Evolutionary conservation across 805 yeast genomes (phyloP), one percentile per base, ranked within the genome.

Genomic region (Saccharomyces kudriavzevii): DNA sequence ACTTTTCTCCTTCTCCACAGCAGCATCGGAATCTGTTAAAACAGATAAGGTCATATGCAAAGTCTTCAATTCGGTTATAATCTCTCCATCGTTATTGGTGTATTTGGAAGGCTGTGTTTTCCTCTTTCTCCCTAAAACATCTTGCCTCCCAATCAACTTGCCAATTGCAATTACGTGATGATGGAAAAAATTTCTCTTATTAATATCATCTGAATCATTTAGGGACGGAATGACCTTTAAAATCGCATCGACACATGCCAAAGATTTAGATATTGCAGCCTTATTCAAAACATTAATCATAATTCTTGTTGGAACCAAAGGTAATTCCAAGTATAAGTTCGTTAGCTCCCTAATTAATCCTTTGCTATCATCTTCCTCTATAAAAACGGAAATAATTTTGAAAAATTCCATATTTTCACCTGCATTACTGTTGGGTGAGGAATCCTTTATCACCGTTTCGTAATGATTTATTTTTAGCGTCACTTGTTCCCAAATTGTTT

Each of bases 101-200:
- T 24, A 51, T 56, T 52, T 26, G 45, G 45, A 22, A 31, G 49
- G 47, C 58, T 50, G 35, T 31, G 31, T 35, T 17, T 61, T 47
- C 66, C 65, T 50, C 65, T 48, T 30, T 28, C 51, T 47, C 14
- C 11, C 40, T n/a, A 9, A 22, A 20, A 48, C 14, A 2, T 48
- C 40, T 10, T 35, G 43, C 17, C 22, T 35, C 22, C 49, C 53
- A 9, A 45, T 25, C 2, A 48, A 40, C 40, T 89, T 83, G 4
- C 96, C 96, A 53, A 87, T 76, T 8, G 86, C 79, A 52, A 91
- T 83, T 25, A 91, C 82, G 62, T 84, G 86, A 58, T 88, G 89
- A 67, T 91, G 98, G 62, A 91, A 79, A 62, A 91, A 84, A 65
- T 87, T 91, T 59, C 97, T 77, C 17, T 88, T 88, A 52, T 85